Percentiles rank a stretch among this genome's conserved stretches.
These are phyloP conservation scores for Rhexocercosporidium sp. DNA, from an alignment of 2,329 filamentous ascomycete genomes.

Conservation along the genomic window DNA sequence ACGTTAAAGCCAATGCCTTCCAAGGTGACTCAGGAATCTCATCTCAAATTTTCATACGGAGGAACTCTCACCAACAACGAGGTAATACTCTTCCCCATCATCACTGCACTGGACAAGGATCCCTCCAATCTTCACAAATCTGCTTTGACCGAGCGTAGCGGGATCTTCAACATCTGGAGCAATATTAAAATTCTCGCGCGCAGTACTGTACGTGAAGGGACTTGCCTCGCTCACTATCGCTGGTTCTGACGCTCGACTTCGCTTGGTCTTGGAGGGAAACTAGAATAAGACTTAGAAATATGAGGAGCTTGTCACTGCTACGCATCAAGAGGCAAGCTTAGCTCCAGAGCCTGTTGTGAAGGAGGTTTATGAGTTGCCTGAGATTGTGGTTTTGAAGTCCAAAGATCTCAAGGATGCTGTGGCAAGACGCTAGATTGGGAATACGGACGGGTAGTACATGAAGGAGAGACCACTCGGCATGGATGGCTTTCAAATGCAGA, in stretches of 20 bases:
- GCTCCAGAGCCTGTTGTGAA: neutral
- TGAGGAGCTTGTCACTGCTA: neutral
- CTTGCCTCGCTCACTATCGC: neutral
- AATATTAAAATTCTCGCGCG: neutral
- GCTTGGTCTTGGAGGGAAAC: neutral
- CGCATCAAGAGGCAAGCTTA: neutral
- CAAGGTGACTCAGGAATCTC: no score
- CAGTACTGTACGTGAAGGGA: neutral
- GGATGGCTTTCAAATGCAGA: no score
- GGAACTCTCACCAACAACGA: no score
- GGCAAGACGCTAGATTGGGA: neutral
- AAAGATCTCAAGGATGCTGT: neutral
- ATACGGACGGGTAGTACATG: no score
- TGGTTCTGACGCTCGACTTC: neutral
- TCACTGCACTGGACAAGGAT: no score
- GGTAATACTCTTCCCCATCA: no score
- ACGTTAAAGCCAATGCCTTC: no score
- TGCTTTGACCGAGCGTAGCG: no score
- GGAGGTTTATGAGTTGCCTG: neutral
- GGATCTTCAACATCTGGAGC: no score
- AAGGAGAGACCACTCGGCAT: no score
- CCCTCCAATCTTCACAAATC: no score
- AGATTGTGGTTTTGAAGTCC: neutral
- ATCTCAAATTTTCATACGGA: no score
- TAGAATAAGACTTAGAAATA: neutral